A percentile compares a stretch with the other conserved stretches of the same genome.
phyloP scores from a whole-genome alignment of 371 early-diverging fungal genomes.

The Thermomucor indicae-seudaticae region DNA sequence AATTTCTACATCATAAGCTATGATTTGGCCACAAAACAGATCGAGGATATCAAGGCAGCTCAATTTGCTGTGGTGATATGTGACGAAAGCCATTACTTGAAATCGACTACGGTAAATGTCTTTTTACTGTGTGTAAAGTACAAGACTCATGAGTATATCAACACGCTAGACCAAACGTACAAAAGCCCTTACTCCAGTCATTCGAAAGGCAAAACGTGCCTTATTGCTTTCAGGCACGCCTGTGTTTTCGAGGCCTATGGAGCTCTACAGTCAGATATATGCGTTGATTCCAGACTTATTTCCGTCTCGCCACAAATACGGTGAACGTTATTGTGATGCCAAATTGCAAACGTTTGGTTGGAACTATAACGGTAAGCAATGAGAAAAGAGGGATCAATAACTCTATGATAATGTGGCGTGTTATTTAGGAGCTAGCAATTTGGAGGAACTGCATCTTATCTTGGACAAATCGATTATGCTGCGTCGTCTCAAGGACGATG shows the following conservation, averaged over 20 bases:
- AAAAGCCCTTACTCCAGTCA: slow-evolving; percentile 39
- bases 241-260: slow-evolving; percentile 55
- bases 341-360: slow-evolving; percentile 20
- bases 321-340: slow-evolving; percentile 57
- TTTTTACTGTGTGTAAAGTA: not conserved
- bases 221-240: slow-evolving; percentile 60
- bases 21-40: slow-evolving; percentile 24
- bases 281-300: slow-evolving; percentile 37
- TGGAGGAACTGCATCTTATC: slow-evolving; percentile 51
- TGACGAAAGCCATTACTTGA: slow-evolving; percentile 58
- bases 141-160: not conserved
- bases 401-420: not conserved
- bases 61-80: slow-evolving; percentile 25
- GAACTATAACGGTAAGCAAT: slow-evolving; percentile 14
- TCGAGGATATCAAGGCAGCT: slow-evolving; percentile 27
- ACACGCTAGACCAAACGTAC: slow-evolving; percentile 38
- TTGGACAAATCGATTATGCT: slow-evolving; percentile 54
- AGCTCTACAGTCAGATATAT: slow-evolving; percentile 56
- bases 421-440: slow-evolving; percentile 47
- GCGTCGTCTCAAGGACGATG: slow-evolving; percentile 51
- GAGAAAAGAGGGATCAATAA: not conserved
- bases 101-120: slow-evolving; percentile 28
- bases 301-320: slow-evolving; percentile 35
- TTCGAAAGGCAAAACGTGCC: slow-evolving; percentile 32
- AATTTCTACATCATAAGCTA: slow-evolving; percentile 44